Conservation (phyloP, 2,329 filamentous ascomycete genomes). For the Reticulascus tulasneorum region DNA sequence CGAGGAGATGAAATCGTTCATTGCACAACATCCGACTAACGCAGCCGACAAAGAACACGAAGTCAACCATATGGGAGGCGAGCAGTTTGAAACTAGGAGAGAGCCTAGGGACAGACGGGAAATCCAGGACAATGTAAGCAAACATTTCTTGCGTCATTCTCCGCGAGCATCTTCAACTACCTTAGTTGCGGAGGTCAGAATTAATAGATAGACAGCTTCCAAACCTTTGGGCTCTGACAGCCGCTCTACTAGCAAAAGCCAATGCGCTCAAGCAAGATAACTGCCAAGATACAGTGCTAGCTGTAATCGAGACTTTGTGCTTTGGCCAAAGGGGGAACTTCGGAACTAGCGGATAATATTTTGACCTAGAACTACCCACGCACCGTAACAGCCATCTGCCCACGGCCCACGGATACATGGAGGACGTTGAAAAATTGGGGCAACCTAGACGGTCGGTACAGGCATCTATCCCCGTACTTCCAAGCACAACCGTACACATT, state of each 20-base stretch:
- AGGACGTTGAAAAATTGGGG: no score
- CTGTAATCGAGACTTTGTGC: background rate
- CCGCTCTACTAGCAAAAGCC: background rate
- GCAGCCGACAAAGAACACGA: background rate
- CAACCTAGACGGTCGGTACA: no score
- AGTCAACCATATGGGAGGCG: background rate
- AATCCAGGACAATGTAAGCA: background rate
- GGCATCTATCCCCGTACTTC: no score
- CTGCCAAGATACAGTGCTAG: background rate
- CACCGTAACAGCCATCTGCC: no score
- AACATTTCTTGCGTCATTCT: no score
- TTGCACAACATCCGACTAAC: background rate
- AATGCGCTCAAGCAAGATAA: background rate
- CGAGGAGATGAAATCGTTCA: background rate
- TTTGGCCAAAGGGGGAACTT: no score
- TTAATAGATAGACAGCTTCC: background rate
- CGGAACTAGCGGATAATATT: no score
- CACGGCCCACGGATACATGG: no score
- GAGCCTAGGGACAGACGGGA: background rate
- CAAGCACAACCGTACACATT: no score
- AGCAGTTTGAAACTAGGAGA: background rate
- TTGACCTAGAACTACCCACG: no score
- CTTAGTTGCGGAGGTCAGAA: no score
- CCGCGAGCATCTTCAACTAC: no score
- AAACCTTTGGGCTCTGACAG: slow-evolving; percentile 1